A percentile compares a stretch with the other conserved stretches of the same genome.
Conservation (phyloP, 202 grass and related monocot species). For the Zizania palustris region DNA sequence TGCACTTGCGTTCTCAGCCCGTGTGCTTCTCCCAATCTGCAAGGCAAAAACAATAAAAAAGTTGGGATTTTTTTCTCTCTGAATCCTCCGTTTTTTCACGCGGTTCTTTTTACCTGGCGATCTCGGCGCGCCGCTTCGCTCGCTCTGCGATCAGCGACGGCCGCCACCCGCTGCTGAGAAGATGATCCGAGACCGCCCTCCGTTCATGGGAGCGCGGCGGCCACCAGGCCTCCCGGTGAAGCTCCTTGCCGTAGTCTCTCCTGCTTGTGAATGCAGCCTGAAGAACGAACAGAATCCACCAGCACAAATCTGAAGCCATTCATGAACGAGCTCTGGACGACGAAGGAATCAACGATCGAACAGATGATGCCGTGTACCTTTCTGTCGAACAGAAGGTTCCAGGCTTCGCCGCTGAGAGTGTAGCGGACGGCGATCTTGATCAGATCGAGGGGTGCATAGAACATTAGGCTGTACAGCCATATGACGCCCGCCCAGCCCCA, state of each 20-base stretch:
- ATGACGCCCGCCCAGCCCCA: slow-evolving; percentile 78
- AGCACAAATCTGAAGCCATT: background rate
- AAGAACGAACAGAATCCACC: background rate
- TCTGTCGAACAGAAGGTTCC: slow-evolving; percentile 67
- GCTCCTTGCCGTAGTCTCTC: slow-evolving; percentile 63
- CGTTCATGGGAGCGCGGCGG: slow-evolving; percentile 42
- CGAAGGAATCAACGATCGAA: background rate
- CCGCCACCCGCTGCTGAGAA: slow-evolving; percentile 42
- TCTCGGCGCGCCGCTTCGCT: slow-evolving; percentile 71
- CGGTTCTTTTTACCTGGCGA: slow-evolving; percentile 54
- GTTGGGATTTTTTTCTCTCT: background rate
- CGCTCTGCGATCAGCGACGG: slow-evolving; percentile 52
- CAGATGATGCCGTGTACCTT: slow-evolving; percentile 45
- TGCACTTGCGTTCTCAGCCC: slow-evolving; percentile 56
- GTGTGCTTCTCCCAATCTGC: slow-evolving; percentile 64
- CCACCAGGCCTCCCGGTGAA: slow-evolving; percentile 44
- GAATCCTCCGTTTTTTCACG: background rate
- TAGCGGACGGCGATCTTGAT: slow-evolving; percentile 71
- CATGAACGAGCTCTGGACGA: slow-evolving; percentile 1
- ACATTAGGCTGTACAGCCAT: slow-evolving; percentile 74
- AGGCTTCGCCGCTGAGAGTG: slow-evolving; percentile 66
- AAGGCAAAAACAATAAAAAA: background rate
- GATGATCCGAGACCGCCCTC: slow-evolving; percentile 49
- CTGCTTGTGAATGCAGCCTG: slow-evolving; percentile 68
- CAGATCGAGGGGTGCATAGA: slow-evolving; percentile 68